Evolutionary conservation across 1,284 basidiomycete species (phyloP).

Genomic region (Athelia sp.): DNA sequence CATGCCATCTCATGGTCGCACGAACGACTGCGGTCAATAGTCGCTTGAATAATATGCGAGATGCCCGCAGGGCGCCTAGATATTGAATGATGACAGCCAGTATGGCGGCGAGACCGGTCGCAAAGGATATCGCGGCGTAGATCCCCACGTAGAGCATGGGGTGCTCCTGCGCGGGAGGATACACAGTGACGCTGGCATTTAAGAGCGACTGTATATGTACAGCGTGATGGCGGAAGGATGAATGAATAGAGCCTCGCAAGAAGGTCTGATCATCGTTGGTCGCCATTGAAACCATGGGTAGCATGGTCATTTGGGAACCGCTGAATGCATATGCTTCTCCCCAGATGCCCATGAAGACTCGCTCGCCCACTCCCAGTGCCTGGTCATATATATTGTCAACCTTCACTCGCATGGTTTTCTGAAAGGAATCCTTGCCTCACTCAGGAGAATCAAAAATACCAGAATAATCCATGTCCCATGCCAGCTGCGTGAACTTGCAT

Average conservation of each 20-base stretch:
- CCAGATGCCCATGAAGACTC: neutral
- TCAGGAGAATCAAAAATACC: constrained; percentile 39
- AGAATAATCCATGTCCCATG: constrained; percentile 53
- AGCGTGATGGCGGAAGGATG: too few relatives aligned
- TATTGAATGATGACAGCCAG: constrained; percentile 47
- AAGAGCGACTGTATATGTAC: too few relatives aligned
- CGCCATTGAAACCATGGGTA: neutral
- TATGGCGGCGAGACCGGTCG: constrained; percentile 40
- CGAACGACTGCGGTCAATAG: constrained; percentile 55
- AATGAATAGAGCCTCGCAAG: too few relatives aligned
- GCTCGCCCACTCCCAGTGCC: constrained; percentile 10
- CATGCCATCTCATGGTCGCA: constrained; percentile 49
- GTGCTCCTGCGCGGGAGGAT: constrained; percentile 40
- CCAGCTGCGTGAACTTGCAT: constrained; percentile 34
- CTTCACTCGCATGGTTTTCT: constrained; percentile 75
- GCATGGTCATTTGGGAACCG: neutral
- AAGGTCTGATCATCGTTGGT: too few relatives aligned
- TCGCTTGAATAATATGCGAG: constrained; percentile 51
- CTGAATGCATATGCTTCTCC: neutral
- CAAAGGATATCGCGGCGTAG: constrained; percentile 52
- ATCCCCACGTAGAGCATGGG: constrained; percentile 63
- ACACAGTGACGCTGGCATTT: too few relatives aligned
- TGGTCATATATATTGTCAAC: constrained; percentile 25
- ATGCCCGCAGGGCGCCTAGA: constrained; percentile 58
- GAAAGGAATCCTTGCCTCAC: constrained; percentile 49